Percentiles rank a stretch among this genome's conserved stretches.
These are phyloP conservation scores for Podaxis pistillaris DNA, from an alignment of 768 basidiomycete genomes.

Conservation along the genomic window DNA sequence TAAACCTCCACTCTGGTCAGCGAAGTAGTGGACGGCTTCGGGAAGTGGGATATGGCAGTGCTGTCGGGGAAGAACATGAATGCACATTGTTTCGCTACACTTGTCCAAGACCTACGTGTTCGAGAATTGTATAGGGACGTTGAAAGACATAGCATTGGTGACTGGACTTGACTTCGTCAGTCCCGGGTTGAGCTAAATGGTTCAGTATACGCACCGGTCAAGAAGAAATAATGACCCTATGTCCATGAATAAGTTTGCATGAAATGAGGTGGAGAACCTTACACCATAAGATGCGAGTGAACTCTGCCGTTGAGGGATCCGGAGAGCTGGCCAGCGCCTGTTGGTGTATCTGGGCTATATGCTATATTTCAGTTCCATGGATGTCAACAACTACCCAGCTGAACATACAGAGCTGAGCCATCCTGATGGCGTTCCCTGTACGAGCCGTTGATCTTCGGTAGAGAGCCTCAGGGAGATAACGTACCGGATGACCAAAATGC, in stretches of 20 bases:
- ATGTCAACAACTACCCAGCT: neutral
- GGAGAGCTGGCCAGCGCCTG: neutral
- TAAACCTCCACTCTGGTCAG: neutral
- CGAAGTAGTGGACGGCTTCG: neutral
- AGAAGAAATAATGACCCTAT: conserved; percentile 19
- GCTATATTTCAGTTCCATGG: neutral
- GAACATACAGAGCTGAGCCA: conserved; percentile 18
- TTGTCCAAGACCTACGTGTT: neutral
- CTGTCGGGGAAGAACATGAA: neutral
- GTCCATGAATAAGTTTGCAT: neutral
- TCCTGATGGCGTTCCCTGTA: conserved; percentile 17
- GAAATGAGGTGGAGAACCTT: neutral
- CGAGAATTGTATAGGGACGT: conserved; percentile 15
- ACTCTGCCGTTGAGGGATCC: neutral
- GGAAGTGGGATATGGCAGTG: neutral
- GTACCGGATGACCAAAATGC: conserved; percentile 2
- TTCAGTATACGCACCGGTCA: conserved; percentile 13
- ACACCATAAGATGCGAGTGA: conserved; percentile 5
- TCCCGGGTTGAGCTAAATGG: no score
- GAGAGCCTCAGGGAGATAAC: neutral
- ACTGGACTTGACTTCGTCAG: neutral
- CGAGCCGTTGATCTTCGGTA: neutral
- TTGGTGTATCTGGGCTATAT: neutral
- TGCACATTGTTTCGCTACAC: neutral
- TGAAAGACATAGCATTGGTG: conserved; percentile 16